Evolutionary conservation across 2,329 filamentous ascomycete genomes (phyloP), one percentile per base, ranked within the genome.

Genomic region (Didymella exigua): DNA sequence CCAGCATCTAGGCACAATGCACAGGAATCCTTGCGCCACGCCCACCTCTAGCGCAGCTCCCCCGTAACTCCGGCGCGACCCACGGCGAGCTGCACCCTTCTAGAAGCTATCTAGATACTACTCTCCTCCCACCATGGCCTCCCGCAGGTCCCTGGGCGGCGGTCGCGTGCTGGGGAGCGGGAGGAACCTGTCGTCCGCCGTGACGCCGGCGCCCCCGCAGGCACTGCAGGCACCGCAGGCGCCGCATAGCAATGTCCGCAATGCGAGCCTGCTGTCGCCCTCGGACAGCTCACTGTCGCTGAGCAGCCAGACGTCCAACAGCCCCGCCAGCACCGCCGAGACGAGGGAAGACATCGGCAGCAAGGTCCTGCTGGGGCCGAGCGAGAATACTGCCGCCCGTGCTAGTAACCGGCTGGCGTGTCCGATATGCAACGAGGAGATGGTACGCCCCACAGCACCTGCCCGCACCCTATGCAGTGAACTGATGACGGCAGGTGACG

Each of bases 391-490:
- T 10, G 82, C 79, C 57, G 82, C 82, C 60, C 82, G 85, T 47
- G 78, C 85, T 50, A 85, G 83, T 63, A 85, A 85, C 61, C 84
- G 84, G 74, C 86, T 99, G 55, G 86, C 93, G 50, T 99, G 95
- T 75, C 95, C 95, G n/a, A 99, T 99, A 72, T 99, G 95, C 77
- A 92, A 88, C 66, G 96, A 98, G 78, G 93, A 97, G 76, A 99
- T 99, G 95, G 92, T 95, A 79, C 21, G 63, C 59, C 59, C 43
- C 47, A 29, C 77, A 41, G 50, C 51, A 37, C 46, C 45, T 54
- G 38, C 57, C 40, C 24, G 16, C 27, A 4, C 16, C 18, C 16
- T 42, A 24, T 60, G 66, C 54, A 61, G 41, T 46, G 33, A 48
- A 54, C 74, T 75, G 63, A 75, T 59, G 21, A 13, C 31, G 26